phyloP scores from a whole-genome alignment of 2,329 filamentous ascomycete species.

The Diaporthe vaccinii region DNA sequence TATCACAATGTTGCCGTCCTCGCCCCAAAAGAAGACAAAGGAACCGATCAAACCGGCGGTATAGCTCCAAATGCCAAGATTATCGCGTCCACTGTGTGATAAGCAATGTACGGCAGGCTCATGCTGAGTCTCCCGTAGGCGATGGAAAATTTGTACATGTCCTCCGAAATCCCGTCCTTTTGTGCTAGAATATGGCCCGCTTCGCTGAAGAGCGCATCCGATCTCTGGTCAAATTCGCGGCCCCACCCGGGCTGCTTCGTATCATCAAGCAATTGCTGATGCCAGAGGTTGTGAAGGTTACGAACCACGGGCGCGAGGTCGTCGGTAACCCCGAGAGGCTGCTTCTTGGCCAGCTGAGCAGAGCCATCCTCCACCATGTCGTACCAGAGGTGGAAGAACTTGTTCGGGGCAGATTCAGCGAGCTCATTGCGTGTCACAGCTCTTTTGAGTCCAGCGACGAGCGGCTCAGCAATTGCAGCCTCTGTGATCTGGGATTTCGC shows the following conservation, averaged over 20 bases:
- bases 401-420: background rate
- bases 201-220: constrained; percentile 19
- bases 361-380: constrained; percentile 34
- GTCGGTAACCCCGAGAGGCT: constrained; percentile 26
- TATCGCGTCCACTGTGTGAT: constrained; percentile 32
- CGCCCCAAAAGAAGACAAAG: no score
- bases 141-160: constrained; percentile 27
- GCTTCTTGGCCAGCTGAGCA: constrained; percentile 21
- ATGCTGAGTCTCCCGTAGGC: constrained; percentile 32
- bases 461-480: constrained; percentile 13
- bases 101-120: constrained; percentile 31
- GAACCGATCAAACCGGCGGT: background rate
- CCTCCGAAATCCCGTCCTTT: constrained; percentile 10
- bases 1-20: no score
- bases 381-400: constrained; percentile 30
- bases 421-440: background rate
- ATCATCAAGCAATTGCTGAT: constrained; percentile 27
- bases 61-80: constrained; percentile 29
- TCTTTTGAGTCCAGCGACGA: constrained; percentile 10
- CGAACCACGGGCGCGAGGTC: constrained; percentile 23
- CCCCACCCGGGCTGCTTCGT: constrained; percentile 31
- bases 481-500: constrained; percentile 18
- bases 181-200: constrained; percentile 6
- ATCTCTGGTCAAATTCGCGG: constrained; percentile 8
- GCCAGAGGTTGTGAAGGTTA: constrained; percentile 22